Conservation (phyloP, 768 basidiomycete species). For the Suillus luteus region DNA sequence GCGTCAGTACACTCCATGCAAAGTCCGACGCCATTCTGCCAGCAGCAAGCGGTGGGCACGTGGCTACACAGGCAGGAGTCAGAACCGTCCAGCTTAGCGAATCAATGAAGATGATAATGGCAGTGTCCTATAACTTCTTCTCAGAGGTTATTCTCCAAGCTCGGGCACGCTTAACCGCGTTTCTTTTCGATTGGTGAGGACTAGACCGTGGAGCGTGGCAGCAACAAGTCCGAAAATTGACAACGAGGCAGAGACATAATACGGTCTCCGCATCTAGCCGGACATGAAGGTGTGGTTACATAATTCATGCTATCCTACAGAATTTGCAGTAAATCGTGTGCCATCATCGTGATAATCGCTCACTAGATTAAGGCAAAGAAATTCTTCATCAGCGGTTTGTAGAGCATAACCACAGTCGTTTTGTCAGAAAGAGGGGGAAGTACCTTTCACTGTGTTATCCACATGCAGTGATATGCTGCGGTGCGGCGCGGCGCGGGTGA, state of each 20-base stretch:
- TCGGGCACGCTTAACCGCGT: neutral
- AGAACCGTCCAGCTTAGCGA: neutral
- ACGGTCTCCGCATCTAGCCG: neutral
- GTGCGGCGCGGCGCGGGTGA: neutral
- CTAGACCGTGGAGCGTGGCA: neutral
- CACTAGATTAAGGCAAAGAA: neutral
- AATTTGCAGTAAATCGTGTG: neutral
- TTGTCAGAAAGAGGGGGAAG: neutral
- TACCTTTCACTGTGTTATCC: neutral
- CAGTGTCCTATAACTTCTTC: neutral
- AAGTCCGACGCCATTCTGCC: neutral
- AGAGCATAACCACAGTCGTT: neutral
- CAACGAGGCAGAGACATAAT: neutral
- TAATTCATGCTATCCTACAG: neutral
- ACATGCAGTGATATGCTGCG: neutral
- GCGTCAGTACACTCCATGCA: neutral
- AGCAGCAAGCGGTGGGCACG: neutral
- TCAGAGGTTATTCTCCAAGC: neutral
- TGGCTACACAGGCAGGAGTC: neutral
- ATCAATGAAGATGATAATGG: neutral
- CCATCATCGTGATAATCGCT: neutral
- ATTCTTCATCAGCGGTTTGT: neutral
- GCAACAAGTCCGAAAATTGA: neutral
- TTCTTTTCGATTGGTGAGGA: neutral
- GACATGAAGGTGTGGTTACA: neutral